These are phyloP conservation scores for Phytopythium delawarense DNA, from an alignment of 352 stramenopile genomes.

Conservation along the genomic window DNA sequence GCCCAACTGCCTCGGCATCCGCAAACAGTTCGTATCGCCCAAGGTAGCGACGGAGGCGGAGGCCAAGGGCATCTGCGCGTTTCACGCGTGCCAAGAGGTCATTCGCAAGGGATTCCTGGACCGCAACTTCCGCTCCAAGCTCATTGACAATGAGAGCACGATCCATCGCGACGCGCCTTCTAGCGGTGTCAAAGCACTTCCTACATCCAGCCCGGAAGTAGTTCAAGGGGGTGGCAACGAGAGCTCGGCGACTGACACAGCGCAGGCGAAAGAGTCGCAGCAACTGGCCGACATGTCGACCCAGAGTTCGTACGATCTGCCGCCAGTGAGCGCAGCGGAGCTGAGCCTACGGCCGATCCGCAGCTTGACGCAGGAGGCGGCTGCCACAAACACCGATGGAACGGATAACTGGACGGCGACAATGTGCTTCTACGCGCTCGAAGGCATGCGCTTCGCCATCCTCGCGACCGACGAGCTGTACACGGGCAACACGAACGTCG, in stretches of 20 bases:
- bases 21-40: conserved; percentile 58
- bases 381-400: conserved; percentile 10
- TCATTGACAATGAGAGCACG: conserved; percentile 47
- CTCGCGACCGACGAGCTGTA: conserved; percentile 73
- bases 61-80: conserved; percentile 80
- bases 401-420: conserved; percentile 36
- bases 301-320: conserved; percentile 83
- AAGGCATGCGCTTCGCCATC: conserved; percentile 65
- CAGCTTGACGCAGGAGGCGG: conserved; percentile 16
- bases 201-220: neutral
- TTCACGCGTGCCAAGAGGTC: conserved; percentile 73
- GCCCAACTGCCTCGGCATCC: conserved; percentile 50
- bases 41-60: conserved; percentile 54
- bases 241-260: neutral
- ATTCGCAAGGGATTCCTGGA: conserved; percentile 68
- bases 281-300: conserved; percentile 69
- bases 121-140: conserved; percentile 61
- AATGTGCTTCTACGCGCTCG: conserved; percentile 81
- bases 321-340: conserved; percentile 66
- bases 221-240: neutral
- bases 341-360: conserved; percentile 66
- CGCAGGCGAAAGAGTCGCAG: neutral
- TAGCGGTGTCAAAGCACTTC: no score
- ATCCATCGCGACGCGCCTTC: conserved; percentile 18
- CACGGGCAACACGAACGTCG: conserved; percentile 74